Conservation (phyloP, 169 alveolate species). For the Theileria orientalis region DNA sequence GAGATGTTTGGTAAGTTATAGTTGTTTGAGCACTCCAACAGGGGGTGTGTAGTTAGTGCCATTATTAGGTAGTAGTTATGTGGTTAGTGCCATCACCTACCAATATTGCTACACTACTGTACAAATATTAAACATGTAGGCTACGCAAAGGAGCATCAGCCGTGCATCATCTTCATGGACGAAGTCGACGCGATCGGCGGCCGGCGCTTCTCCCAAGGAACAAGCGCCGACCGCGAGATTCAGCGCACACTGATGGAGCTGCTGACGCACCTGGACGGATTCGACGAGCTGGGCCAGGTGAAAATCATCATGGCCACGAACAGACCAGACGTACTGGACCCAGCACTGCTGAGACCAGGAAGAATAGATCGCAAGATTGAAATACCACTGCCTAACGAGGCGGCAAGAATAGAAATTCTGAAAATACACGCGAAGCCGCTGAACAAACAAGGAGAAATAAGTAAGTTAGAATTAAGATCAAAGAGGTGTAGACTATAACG, state of each 20-base stretch:
- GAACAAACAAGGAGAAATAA: conserved; percentile 94
- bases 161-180: conserved; percentile 99
- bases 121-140: conserved; percentile 54
- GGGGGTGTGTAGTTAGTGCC: not conserved
- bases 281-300: conserved; percentile 98
- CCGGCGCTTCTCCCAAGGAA: conserved; percentile 95
- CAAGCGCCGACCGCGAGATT: conserved; percentile 98
- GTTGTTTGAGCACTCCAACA: not conserved
- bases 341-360: too few relatives aligned
- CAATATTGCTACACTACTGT: too few relatives aligned
- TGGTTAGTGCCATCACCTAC: too few relatives aligned
- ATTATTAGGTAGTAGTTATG: not conserved
- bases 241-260: conserved; percentile 96
- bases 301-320: conserved; percentile 99
- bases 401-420: conserved; percentile 92
- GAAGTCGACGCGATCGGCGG: conserved; percentile 99
- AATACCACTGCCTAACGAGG: conserved; percentile 97
- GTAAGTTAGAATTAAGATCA: conserved; percentile 5
- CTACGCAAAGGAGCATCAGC: conserved; percentile 97
- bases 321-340: conserved; percentile 98
- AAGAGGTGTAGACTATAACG: conserved; percentile 82
- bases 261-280: conserved; percentile 98
- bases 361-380: conserved; percentile 98
- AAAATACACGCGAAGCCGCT: conserved; percentile 95
- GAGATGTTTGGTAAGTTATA: conserved; percentile 93